Evolutionary conservation across 2,329 filamentous ascomycete genomes (phyloP).

Genomic region (Cladosporium sp.): DNA sequence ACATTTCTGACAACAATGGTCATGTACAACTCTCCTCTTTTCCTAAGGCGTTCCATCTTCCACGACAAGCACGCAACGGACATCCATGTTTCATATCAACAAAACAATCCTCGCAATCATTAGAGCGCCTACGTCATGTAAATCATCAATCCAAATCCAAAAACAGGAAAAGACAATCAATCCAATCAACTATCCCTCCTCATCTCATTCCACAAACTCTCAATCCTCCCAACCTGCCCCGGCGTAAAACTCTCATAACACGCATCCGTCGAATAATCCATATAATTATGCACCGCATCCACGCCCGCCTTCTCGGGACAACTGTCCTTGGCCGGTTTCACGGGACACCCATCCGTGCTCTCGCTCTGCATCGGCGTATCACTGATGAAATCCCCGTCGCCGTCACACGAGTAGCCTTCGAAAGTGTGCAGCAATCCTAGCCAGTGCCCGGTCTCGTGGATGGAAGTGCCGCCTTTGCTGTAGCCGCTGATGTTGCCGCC

Average conservation of each 20-base stretch:
- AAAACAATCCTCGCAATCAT: not conserved
- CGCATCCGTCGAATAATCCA: slow-evolving; percentile 60
- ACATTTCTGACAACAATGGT: not conserved
- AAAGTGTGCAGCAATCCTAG: slow-evolving; percentile 50
- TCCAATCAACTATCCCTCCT: slow-evolving; percentile 30
- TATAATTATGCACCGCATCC: slow-evolving; percentile 60
- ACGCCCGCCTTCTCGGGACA: slow-evolving; percentile 49
- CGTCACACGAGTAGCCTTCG: slow-evolving; percentile 47
- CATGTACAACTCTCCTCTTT: not conserved
- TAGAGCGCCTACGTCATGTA: not conserved
- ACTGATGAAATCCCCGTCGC: slow-evolving; percentile 46
- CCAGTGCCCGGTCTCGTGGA: slow-evolving; percentile 53
- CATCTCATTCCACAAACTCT: slow-evolving; percentile 52
- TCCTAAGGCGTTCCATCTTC: not conserved
- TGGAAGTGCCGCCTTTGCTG: slow-evolving; percentile 48
- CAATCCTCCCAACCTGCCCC: slow-evolving; percentile 53
- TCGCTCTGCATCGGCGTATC: slow-evolving; percentile 45
- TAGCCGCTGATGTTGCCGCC: slow-evolving; percentile 52
- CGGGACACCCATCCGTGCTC: slow-evolving; percentile 58
- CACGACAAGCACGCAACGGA: not conserved
- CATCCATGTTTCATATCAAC: not conserved
- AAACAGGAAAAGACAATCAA: not conserved
- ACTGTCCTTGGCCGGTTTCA: slow-evolving; percentile 48
- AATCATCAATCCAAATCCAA: not conserved
- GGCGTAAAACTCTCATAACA: slow-evolving; percentile 57